Base-by-base conservation (phyloP, 2,329 filamentous ascomycete species). In the Claviceps sp. region DNA sequence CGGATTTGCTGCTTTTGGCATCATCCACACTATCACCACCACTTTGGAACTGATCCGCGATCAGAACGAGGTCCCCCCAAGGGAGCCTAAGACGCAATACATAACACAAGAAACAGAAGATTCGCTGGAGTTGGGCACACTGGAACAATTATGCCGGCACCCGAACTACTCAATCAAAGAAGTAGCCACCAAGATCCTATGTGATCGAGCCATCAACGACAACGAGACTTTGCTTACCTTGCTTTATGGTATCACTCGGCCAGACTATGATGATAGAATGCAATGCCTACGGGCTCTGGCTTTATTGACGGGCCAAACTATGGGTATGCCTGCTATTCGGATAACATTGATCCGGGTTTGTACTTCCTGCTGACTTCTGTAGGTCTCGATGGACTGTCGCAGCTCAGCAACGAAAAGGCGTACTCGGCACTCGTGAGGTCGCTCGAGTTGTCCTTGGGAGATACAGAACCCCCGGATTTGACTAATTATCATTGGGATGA, bases 41-140 rank as follows among this genome's bases (percentile, higher is more conserved):
- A 72, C 78, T 51, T 78, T 90, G 45, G 70, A 71, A 52, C 68
- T 76, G 51, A 79, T 83, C 57, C 76, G 81, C 57, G 73, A 80
- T 58, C 73, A 82, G 50, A 83, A 83, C 56, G 76, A 82, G 64
- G 78, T 93, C 60, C 80, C 79, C 54, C 76, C 79, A 38, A 62
- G 71, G 39, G 78, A 81, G 54, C 80, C 80, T 38, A 83, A 84
- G 62, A 79, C 84, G 49, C 79, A 83, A 58, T 86, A 86, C 63
- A 85, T 88, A 56, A 85, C 81, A 14, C 82, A 88, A 63, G 80
- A 85, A 23, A 86, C 83, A 2, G 85, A 89, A 61, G 84, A 88
- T 61, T 78, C 83, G 2, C 71, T 89, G 43, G 78, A 81, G 53
- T 62, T 81, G 11, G 72, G 76, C 43, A 89, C 86, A 0, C 71